phyloP scores from a whole-genome alignment of 257 asterid species.

The Jaltomata sinuosa region DNA sequence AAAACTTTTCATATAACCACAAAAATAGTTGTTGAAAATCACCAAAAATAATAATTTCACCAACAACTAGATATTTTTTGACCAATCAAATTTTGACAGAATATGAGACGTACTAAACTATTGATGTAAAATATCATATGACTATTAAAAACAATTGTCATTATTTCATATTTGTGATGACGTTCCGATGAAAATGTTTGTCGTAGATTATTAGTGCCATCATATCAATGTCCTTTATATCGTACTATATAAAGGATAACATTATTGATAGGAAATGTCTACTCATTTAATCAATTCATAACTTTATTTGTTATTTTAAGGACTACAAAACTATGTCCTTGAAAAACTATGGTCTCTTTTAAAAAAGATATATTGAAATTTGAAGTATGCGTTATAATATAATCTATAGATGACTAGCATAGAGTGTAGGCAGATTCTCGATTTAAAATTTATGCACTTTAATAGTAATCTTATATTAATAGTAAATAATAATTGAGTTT shows the following conservation, averaged over 20 bases:
- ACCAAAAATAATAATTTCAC: background rate
- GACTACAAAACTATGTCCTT: background rate
- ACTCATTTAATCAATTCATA: background rate
- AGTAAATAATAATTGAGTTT: too few relatives aligned
- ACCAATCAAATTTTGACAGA: background rate
- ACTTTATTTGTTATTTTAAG: background rate
- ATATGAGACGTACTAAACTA: background rate
- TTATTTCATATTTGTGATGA: background rate
- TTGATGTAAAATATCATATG: background rate
- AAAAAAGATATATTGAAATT: too few relatives aligned
- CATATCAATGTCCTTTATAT: background rate
- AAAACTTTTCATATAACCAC: background rate
- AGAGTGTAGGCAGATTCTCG: too few relatives aligned
- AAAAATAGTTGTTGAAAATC: background rate
- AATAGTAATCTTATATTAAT: too few relatives aligned
- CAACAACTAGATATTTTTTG: background rate
- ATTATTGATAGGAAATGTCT: background rate
- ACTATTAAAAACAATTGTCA: background rate
- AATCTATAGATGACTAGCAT: too few relatives aligned
- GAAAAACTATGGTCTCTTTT: too few relatives aligned
- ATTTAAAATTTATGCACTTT: too few relatives aligned
- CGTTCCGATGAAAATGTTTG: background rate
- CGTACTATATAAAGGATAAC: too few relatives aligned
- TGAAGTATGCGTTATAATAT: background rate
- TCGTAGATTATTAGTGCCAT: background rate